phyloP scores from a whole-genome alignment of 352 stramenopile species.

The Aphanomyces cochlioides region DNA sequence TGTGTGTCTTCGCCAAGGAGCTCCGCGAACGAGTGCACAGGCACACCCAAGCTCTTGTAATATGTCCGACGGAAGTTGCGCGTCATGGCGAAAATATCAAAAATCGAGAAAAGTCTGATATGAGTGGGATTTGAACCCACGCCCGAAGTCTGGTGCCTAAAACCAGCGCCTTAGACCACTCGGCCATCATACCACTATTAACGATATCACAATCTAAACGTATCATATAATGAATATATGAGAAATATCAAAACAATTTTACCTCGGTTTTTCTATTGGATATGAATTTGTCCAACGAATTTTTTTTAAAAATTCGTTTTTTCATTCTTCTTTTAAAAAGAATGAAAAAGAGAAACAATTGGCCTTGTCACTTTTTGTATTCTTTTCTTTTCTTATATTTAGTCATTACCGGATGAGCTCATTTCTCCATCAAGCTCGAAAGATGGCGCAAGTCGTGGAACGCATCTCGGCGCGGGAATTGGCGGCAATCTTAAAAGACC shows the following conservation, averaged over 20 bases:
- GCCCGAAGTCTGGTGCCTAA: not conserved
- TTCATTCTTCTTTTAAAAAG: constrained; percentile 9
- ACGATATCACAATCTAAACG: no score
- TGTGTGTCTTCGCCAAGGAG: constrained; percentile 45
- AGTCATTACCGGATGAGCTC: not conserved
- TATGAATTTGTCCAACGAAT: no score
- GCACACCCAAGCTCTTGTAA: constrained; percentile 84
- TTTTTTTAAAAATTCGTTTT: no score
- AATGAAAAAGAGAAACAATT: no score
- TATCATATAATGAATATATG: no score
- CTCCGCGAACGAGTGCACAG: constrained; percentile 69
- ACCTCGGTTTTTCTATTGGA: no score
- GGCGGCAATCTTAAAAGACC: constrained; percentile 24
- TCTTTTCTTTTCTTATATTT: no score
- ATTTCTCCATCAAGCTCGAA: not conserved
- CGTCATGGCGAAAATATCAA: constrained; percentile 39
- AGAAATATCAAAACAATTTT: no score
- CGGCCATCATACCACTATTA: no score
- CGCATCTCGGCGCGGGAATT: constrained; percentile 24
- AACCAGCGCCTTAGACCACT: not conserved
- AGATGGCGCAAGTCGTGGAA: constrained; percentile 9
- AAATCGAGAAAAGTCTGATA: not conserved
- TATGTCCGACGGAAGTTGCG: constrained; percentile 84
- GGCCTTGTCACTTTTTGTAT: not conserved
- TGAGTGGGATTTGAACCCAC: constrained; percentile 9